A percentile compares a stretch with the other conserved stretches of the same genome.
phyloP scores from a whole-genome alignment of 1,139 yeast genomes.

The Yamadazyma friedrichii region DNA sequence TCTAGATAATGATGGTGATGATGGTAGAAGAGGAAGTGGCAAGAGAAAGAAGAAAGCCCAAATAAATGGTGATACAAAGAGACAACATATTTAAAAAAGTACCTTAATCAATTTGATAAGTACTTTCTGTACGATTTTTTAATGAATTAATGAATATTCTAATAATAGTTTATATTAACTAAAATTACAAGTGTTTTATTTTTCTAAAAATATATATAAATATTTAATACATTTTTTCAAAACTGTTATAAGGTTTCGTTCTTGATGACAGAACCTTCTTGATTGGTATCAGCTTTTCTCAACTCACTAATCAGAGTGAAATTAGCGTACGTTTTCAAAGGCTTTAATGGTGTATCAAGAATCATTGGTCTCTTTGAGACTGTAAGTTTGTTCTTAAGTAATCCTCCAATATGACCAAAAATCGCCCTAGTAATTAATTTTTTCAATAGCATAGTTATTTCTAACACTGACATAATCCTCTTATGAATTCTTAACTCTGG shows the following conservation, averaged over 20 bases:
- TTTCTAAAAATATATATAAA: not conserved
- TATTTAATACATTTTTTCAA: not conserved
- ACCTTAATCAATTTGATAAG: too few relatives aligned
- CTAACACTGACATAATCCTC: constrained; percentile 52
- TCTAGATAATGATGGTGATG: constrained; percentile 37
- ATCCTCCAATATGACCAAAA: constrained; percentile 56
- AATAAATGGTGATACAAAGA: constrained; percentile 31
- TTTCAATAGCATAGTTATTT: constrained; percentile 52
- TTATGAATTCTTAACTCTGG: constrained; percentile 52
- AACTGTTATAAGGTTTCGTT: not conserved
- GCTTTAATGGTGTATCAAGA: constrained; percentile 17
- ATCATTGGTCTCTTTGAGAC: constrained; percentile 16
- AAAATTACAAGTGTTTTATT: too few relatives aligned
- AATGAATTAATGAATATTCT: not conserved
- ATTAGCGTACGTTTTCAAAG: constrained; percentile 26
- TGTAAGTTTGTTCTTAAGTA: constrained; percentile 54
- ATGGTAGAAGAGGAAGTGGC: constrained; percentile 24
- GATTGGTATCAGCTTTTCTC: constrained; percentile 7
- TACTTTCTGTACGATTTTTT: not conserved
- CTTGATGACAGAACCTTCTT: not conserved
- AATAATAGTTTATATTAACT: too few relatives aligned
- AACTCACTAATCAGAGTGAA: constrained; percentile 21
- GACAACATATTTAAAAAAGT: constrained; percentile 31
- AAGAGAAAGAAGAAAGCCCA: constrained; percentile 35
- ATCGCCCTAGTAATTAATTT: constrained; percentile 51